Percentiles rank a stretch among this genome's conserved stretches.
phyloP scores from a whole-genome alignment of 495 filamentous ascomycete genomes.

The Daldinia loculata region DNA sequence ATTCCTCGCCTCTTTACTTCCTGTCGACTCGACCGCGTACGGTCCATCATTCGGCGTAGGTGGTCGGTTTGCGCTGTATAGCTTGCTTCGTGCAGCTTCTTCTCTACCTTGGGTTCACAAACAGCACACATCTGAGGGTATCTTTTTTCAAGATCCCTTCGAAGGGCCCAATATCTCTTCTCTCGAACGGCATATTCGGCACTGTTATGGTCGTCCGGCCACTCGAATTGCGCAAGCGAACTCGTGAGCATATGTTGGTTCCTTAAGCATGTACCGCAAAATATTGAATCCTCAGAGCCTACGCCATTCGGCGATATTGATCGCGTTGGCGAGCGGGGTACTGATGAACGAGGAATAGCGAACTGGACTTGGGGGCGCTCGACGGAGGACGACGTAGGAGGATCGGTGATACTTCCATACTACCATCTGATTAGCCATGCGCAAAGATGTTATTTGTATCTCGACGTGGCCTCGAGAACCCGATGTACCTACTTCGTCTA shows the following conservation, averaged over 20 bases:
- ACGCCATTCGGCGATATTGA: constrained; percentile 25
- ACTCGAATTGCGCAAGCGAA: constrained; percentile 72
- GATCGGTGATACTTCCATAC: constrained; percentile 88
- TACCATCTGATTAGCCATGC: constrained; percentile 46
- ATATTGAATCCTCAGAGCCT: constrained; percentile 56
- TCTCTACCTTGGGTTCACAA: constrained; percentile 73
- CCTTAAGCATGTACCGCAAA: constrained; percentile 80
- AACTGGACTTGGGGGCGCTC: constrained; percentile 49
- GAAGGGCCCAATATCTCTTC: constrained; percentile 66
- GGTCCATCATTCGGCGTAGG: constrained; percentile 74
- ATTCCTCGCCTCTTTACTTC: constrained; percentile 51
- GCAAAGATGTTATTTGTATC: not conserved
- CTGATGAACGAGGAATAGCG: constrained; percentile 49
- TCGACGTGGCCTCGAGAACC: not conserved
- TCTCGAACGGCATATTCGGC: constrained; percentile 63
- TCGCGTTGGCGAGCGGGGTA: constrained; percentile 45
- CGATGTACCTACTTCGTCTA: constrained; percentile 66
- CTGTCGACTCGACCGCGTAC: constrained; percentile 60
- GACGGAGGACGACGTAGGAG: constrained; percentile 63
- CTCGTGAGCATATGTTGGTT: constrained; percentile 81
- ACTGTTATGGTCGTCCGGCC: constrained; percentile 72
- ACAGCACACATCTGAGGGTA: constrained; percentile 86
- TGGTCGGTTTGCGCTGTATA: constrained; percentile 85
- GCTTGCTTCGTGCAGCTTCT: constrained; percentile 69
- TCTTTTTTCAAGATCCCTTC: constrained; percentile 70